phyloP scores from a whole-genome alignment of 192 early-diverging fungal genomes.

The Lobosporangium transversale region DNA sequence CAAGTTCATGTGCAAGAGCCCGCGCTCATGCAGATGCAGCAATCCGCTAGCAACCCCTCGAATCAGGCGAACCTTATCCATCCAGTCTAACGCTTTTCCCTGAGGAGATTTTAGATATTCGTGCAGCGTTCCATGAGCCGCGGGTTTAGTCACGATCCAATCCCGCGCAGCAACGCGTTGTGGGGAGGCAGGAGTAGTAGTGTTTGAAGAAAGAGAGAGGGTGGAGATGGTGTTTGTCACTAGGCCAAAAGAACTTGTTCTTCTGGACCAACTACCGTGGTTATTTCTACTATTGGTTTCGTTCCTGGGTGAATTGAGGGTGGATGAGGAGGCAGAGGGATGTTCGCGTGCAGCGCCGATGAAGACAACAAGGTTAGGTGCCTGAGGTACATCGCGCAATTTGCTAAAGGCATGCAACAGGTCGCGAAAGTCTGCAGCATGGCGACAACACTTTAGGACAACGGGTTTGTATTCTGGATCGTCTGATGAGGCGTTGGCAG shows the following conservation, averaged over 20 bases:
- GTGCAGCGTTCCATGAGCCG: conserved; percentile 45
- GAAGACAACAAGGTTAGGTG: conserved; percentile 41
- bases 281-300: not conserved
- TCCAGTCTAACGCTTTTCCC: conserved; percentile 47
- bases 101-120: conserved; percentile 46
- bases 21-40: conserved; percentile 41
- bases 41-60: conserved; percentile 50
- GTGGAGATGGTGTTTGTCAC: conserved; percentile 29
- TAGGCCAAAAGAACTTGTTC: conserved; percentile 20
- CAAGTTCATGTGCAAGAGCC: conserved; percentile 50
- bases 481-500: conserved; percentile 7
- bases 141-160: conserved; percentile 52
- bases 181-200: conserved; percentile 7
- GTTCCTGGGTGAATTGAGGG: conserved; percentile 5
- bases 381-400: conserved; percentile 30
- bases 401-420: conserved; percentile 38
- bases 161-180: conserved; percentile 13
- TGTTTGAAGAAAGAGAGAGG: conserved; percentile 29
- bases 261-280: not conserved
- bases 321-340: conserved; percentile 17
- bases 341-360: conserved; percentile 48
- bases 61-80: conserved; percentile 48
- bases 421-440: conserved; percentile 49
- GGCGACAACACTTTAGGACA: conserved; percentile 42
- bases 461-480: conserved; percentile 43